These are phyloP conservation scores for Eucalyptus brandiana DNA, from an alignment of 345 rosid species.

Conservation along the genomic window DNA sequence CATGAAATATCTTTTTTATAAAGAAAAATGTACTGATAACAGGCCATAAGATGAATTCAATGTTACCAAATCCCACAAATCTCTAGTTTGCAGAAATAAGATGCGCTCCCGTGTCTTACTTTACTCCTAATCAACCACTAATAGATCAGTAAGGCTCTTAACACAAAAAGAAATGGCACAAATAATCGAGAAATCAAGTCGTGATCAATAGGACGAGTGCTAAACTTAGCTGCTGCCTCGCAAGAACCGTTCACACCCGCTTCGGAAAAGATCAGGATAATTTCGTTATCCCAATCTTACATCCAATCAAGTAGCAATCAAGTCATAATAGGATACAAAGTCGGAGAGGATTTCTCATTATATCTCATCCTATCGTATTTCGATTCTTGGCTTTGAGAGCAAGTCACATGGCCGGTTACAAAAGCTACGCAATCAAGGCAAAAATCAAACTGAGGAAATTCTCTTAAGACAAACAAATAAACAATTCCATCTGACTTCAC, in stretches of 20 bases:
- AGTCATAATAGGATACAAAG: background rate
- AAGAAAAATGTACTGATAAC: background rate
- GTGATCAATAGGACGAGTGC: background rate
- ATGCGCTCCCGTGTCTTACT: background rate
- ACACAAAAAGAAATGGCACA: background rate
- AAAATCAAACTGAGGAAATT: background rate
- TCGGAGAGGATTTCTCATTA: background rate
- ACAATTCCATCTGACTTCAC: background rate
- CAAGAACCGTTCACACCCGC: background rate
- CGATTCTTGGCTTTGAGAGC: background rate
- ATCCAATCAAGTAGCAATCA: background rate
- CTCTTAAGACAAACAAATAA: background rate
- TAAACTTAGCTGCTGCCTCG: background rate
- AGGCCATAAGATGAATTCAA: rapidly evolving
- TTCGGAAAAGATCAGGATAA: background rate
- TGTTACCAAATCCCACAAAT: background rate
- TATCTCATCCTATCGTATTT: background rate
- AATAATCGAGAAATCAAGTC: background rate
- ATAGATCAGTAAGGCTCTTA: background rate
- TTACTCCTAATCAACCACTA: background rate
- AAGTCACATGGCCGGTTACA: background rate
- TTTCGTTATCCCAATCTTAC: background rate
- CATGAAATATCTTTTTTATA: background rate
- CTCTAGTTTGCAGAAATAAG: background rate
- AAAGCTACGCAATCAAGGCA: background rate